These are phyloP conservation scores for Aspergillus haitiensis DNA, from an alignment of 495 filamentous ascomycete species.

Conservation along the genomic window DNA sequence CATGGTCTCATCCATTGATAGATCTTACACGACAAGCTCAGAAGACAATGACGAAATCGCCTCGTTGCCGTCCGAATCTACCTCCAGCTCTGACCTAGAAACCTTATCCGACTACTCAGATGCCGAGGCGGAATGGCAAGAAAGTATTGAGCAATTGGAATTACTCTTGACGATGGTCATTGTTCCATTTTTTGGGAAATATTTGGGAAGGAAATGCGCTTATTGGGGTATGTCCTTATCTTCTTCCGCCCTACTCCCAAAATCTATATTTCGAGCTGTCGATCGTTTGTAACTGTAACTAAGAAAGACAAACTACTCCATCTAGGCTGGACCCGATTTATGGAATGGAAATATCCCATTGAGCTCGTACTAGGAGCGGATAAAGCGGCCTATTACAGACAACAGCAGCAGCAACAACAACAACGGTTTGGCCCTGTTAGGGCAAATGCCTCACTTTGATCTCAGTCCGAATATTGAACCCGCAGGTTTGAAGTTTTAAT, in stretches of 20 bases:
- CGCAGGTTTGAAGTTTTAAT: too few species aligned
- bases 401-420: too few species aligned
- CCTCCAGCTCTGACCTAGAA: slow-evolving; percentile 57
- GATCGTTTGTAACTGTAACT: background rate
- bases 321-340: slow-evolving; percentile 69
- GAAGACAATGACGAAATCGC: slow-evolving; percentile 65
- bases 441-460: slow-evolving; percentile 69
- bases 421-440: slow-evolving; percentile 62
- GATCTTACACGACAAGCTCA: slow-evolving; percentile 40
- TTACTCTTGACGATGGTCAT: slow-evolving; percentile 89
- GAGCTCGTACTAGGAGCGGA: slow-evolving; percentile 57
- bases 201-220: slow-evolving; percentile 86
- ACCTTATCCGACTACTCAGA: slow-evolving; percentile 64
- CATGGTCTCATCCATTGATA: slow-evolving; percentile 41
- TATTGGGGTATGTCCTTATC: slow-evolving; percentile 74
- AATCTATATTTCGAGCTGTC: too few species aligned
- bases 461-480: background rate
- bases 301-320: background rate
- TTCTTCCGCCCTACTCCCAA: background rate
- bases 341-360: slow-evolving; percentile 77
- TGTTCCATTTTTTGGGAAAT: slow-evolving; percentile 91
- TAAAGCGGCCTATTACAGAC: slow-evolving; percentile 54
- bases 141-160: slow-evolving; percentile 89
- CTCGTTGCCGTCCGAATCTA: slow-evolving; percentile 74
- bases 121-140: slow-evolving; percentile 91